Evolutionary conservation across 1,284 basidiomycete genomes (phyloP), one percentile per base, ranked within the genome.

Genomic region (Trichosporon asahii): DNA sequence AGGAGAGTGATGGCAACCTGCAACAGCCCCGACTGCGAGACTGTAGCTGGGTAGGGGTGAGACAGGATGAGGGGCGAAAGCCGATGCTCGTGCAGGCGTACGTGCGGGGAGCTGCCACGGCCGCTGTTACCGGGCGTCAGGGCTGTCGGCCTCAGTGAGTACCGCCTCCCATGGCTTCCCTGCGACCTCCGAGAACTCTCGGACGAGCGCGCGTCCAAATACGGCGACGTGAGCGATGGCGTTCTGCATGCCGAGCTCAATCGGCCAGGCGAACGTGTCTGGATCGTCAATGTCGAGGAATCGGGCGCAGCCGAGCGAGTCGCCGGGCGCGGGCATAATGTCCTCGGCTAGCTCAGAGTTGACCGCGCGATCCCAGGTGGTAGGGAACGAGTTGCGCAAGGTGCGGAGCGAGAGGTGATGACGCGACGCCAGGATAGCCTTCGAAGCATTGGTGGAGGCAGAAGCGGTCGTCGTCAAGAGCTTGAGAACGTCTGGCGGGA

Each of bases 241-340:
- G n/a, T 76, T 75, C 70, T 74, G 74, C 78, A 81, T 79, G 40
- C 80, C 81, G 7, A 81, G 68, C 72, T 82, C 81, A 57, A 82
- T 81, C 2, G 81, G 81, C 81, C 81, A 82, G n/a, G 74, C 78
- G 66, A 81, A 82, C 29, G 67, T 68, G 37, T 78, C 75, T 1
- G 69, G 66, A 23, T 73, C 68, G 67, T 81, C 79, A 23, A 79
- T 74, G 69, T 80, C 78, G 57, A 82, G 69, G 55, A 68, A 65
- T 25, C 76, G 76, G 18, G 80, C 80, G 25, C 74, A 68, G 5
- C 80, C 80, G 8, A 82, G 69, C 35, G 66, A 55, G 73, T 82
- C 81, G 21, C 75, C 75, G 0, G 78, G 77, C 0, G 76, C 73
- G 11, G 80, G 77, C 12, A 79, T 61, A 8, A 73, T 66, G 44